phyloP scores from a whole-genome alignment of 176 grass and related monocot genomes.

The Pharus latifolius region DNA sequence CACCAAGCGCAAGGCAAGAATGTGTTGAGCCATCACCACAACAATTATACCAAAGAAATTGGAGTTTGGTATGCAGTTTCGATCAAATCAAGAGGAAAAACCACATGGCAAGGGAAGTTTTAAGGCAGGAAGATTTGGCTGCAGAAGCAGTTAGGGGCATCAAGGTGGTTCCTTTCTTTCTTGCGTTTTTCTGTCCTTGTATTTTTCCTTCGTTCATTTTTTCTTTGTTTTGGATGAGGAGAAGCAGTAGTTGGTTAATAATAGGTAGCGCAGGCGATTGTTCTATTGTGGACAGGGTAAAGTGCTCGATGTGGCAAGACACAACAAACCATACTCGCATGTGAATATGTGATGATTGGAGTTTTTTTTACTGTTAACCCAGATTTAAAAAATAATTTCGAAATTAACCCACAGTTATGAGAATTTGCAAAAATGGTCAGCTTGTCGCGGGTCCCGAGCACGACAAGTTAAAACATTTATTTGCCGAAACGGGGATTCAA shows the following conservation, averaged over 20 bases:
- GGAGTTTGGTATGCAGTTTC: background rate
- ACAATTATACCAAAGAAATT: background rate
- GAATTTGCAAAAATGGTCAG: too few species aligned
- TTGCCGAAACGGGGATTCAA: too few species aligned
- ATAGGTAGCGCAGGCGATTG: background rate
- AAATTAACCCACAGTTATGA: too few species aligned
- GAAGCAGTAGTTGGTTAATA: background rate
- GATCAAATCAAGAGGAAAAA: slow-evolving; percentile 8
- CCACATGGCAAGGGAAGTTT: background rate
- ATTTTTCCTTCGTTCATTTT: background rate
- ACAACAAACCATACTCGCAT: too few species aligned
- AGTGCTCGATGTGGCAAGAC: too few species aligned
- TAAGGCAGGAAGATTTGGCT: background rate
- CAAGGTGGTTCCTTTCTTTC: background rate
- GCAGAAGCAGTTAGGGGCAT: background rate
- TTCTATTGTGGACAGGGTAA: background rate
- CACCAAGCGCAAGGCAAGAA: background rate
- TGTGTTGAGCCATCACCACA: slow-evolving; percentile 23
- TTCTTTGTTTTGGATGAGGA: background rate
- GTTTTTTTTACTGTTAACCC: too few species aligned
- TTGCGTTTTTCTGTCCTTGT: background rate
- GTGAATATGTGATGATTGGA: too few species aligned
- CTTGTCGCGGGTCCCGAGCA: too few species aligned
- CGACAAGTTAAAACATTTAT: too few species aligned
- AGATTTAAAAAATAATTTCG: too few species aligned